Evolutionary conservation across 768 basidiomycete species (phyloP), one percentile per base, ranked within the genome.

Genomic region (Tylopilus sp.): DNA sequence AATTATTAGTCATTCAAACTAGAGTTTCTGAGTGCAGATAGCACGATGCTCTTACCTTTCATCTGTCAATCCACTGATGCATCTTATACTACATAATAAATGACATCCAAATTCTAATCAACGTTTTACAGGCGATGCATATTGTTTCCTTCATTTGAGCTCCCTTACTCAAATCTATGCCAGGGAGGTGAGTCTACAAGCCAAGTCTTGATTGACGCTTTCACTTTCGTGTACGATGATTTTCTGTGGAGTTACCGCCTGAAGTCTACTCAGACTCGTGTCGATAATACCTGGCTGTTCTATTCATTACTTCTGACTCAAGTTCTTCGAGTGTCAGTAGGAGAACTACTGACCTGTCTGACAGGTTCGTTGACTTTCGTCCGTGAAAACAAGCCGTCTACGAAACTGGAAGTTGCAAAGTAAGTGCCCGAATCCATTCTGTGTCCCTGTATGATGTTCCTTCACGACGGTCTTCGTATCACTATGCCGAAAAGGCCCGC

Each of bases 381-480:
- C 15, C 10, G 15, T 18, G 17, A 17, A n/a, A n/a, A 9, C 18
- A 1, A 9, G 6, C 8, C 18, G 6, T n/a, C 9, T 9, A 9
- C n/a, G n/a, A 36, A 17, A 1, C 18, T 5, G 26, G 13, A 22
- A 10, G 13, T n/a, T 15, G 1, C 36, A 40, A 60, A 59, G 64
- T 65, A 25, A 50, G 28, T 55, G 38, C 13, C 5, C 13, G 21
- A 30, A 0, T 30, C 6, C 8, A 6, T n/a, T 45, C 6, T 0
- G 0, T 22, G 18, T 15, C 35, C 3, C 35, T 39, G 8, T 7
- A 51, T 58, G 64, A 63, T 65, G 67, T 30, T 51, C 30, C 41
- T 50, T 56, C 86, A 90, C 88, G 88, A 91, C 88, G 88, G 88
- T 91, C 88, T 90, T 88, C 88, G 88, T 90, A 91, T 62, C 51